phyloP scores from a whole-genome alignment of 2,329 filamentous ascomycete species.

The Microcyclosporella mali region DNA sequence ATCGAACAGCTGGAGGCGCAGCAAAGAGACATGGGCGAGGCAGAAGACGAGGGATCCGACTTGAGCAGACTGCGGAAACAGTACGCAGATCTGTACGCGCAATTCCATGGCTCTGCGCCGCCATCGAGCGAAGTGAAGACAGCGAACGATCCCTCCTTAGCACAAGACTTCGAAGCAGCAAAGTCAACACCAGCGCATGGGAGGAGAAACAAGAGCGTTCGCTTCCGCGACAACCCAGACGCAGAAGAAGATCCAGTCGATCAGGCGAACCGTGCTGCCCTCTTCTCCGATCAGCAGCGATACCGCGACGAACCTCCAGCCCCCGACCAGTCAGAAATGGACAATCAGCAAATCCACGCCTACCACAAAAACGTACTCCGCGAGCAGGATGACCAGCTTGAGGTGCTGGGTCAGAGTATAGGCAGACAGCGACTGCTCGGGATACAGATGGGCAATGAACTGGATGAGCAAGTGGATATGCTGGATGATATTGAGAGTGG shows the following conservation, averaged over 20 bases:
- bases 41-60: constrained; percentile 48
- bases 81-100: constrained; percentile 66
- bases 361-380: constrained; percentile 74
- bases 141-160: constrained; percentile 59
- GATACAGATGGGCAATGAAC: constrained; percentile 93
- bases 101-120: constrained; percentile 64
- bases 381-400: constrained; percentile 93
- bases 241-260: constrained; percentile 41
- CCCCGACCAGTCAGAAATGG: constrained; percentile 51
- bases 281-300: constrained; percentile 42
- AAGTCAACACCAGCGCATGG: constrained; percentile 33
- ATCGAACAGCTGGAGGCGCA: constrained; percentile 63
- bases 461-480: constrained; percentile 82
- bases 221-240: constrained; percentile 64
- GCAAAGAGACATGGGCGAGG: constrained; percentile 58
- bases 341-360: constrained; percentile 78
- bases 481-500: constrained; percentile 82
- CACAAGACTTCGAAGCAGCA: constrained; percentile 60
- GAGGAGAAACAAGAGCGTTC: constrained; percentile 47
- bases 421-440: constrained; percentile 83
- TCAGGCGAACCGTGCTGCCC: constrained; percentile 48
- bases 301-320: constrained; percentile 64
- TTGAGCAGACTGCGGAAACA: constrained; percentile 66
- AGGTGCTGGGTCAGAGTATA: constrained; percentile 77
- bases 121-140: constrained; percentile 49